Evolutionary conservation across 176 grass and related monocot genomes (phyloP).

Genomic region (Stipa capillata): DNA sequence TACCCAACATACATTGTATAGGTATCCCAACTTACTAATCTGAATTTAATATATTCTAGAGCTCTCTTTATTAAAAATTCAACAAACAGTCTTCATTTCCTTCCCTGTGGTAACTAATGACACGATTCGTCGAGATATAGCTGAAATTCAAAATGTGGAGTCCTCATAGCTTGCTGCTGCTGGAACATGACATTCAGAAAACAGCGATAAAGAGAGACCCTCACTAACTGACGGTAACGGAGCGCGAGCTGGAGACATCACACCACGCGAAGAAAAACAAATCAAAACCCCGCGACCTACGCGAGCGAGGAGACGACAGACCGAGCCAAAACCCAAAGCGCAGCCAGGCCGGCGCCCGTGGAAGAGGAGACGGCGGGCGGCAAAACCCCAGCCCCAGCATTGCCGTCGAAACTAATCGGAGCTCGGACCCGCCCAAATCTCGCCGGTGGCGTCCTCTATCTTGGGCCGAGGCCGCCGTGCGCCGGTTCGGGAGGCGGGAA

Average conservation of each 20-base stretch:
- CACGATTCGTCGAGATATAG: neutral
- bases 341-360: slow-evolving; percentile 1
- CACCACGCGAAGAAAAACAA: neutral
- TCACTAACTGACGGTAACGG: slow-evolving; percentile 19
- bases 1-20: too few species aligned
- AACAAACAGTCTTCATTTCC: neutral
- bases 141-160: neutral
- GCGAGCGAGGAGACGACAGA: neutral
- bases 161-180: neutral
- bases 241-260: neutral
- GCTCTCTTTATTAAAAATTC: neutral
- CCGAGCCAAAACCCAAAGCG: slow-evolving; percentile 16
- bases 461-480: neutral
- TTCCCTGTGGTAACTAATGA: too few species aligned
- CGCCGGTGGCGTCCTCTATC: slow-evolving; percentile 20
- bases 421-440: slow-evolving; percentile 1
- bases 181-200: neutral
- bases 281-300: slow-evolving; percentile 17
- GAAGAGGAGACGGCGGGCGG: neutral
- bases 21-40: too few species aligned
- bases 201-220: neutral
- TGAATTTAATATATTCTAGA: too few species aligned
- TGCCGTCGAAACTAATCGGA: neutral
- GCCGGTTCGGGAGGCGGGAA: neutral
- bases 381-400: slow-evolving; percentile 23